Evolutionary conservation across 2,329 filamentous ascomycete species (phyloP).

Genomic region (Claviceps spartinae): DNA sequence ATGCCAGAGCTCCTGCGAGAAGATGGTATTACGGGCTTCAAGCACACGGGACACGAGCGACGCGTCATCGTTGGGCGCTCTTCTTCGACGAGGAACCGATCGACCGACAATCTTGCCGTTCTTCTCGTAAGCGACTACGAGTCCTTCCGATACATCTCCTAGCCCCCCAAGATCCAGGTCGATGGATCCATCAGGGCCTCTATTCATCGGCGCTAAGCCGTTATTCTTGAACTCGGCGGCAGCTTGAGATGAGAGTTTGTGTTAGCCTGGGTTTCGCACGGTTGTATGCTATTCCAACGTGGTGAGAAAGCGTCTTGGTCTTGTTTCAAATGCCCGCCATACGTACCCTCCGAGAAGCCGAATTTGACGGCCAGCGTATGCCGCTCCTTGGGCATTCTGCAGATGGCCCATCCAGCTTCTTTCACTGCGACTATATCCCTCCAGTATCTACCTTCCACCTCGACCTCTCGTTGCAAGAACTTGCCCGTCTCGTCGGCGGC

Average conservation of each 20-base stretch:
- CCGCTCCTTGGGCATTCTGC: slow-evolving; percentile 57
- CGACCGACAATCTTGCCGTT: slow-evolving; percentile 45
- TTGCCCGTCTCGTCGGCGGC: slow-evolving; percentile 58
- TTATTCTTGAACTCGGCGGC: slow-evolving; percentile 47
- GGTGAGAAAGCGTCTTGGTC: not conserved
- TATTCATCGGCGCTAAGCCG: slow-evolving; percentile 68
- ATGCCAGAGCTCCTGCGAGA: slow-evolving; percentile 78
- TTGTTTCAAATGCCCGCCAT: no score
- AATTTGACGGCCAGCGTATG: slow-evolving; percentile 75
- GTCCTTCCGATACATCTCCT: slow-evolving; percentile 38
- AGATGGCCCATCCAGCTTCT: slow-evolving; percentile 76
- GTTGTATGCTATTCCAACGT: not conserved
- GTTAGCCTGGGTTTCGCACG: not conserved
- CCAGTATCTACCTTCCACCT: slow-evolving; percentile 79
- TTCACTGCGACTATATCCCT: slow-evolving; percentile 69
- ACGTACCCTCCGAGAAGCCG: slow-evolving; percentile 64
- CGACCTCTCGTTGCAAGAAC: slow-evolving; percentile 63
- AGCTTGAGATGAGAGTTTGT: slow-evolving; percentile 20
- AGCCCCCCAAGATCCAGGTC: slow-evolving; percentile 52
- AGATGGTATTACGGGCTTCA: slow-evolving; percentile 65
- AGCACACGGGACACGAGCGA: slow-evolving; percentile 54
- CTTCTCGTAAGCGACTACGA: slow-evolving; percentile 54
- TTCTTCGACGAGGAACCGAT: slow-evolving; percentile 34
- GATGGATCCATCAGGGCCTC: slow-evolving; percentile 61
- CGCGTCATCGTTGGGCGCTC: slow-evolving; percentile 32